Conservation (phyloP, 805 yeast species). For the Wickerhamiella cacticola region DNA sequence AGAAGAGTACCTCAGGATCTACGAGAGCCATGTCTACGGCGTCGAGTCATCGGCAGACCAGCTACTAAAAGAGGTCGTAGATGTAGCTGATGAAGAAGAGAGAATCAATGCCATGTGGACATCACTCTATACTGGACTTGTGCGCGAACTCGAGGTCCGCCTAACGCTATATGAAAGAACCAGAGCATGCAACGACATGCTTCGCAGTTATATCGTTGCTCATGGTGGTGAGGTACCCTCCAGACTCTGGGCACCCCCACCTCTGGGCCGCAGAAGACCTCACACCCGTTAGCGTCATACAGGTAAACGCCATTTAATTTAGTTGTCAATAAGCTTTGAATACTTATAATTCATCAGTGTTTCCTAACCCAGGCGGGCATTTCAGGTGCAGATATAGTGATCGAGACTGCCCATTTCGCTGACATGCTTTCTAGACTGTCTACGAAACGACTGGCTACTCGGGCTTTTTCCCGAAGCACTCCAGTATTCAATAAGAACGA, state of each 20-base stretch:
- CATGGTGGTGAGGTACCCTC: neutral
- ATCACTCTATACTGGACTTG: neutral
- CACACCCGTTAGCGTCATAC: too few species aligned
- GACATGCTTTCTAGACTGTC: slow-evolving; percentile 7
- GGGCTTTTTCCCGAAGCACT: slow-evolving; percentile 2
- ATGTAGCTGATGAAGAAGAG: neutral
- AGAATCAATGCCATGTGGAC: neutral
- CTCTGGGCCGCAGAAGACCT: too few species aligned
- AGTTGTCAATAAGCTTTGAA: too few species aligned
- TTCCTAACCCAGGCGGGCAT: too few species aligned
- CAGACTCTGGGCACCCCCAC: too few species aligned
- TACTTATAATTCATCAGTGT: too few species aligned
- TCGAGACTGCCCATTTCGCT: neutral
- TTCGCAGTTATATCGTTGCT: neutral
- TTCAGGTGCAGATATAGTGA: neutral
- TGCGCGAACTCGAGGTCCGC: neutral
- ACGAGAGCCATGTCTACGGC: neutral
- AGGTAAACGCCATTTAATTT: too few species aligned
- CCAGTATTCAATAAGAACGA: slow-evolving; percentile 8
- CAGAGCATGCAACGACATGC: neutral
- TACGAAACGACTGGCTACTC: neutral
- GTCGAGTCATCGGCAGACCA: neutral
- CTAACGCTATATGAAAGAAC: neutral
- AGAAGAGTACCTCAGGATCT: too few species aligned
- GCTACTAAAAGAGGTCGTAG: neutral